Conservation (phyloP, 139 green algal species). For the Gonium pectorale region DNA sequence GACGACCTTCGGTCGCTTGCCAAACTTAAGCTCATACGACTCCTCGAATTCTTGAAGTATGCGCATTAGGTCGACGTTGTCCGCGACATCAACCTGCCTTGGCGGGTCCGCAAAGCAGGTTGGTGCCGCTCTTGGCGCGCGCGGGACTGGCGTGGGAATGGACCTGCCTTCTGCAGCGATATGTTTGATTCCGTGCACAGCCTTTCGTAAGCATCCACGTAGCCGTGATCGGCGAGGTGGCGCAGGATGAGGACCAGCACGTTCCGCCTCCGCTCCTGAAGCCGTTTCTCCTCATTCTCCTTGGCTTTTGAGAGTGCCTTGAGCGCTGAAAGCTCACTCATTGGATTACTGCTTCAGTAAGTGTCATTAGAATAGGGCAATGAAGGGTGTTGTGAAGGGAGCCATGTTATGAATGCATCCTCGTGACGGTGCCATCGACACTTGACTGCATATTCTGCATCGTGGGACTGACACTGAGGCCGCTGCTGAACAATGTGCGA, state of each 20-base stretch:
- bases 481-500: too few relatives aligned
- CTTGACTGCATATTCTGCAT: too few relatives aligned
- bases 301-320: slow-evolving; percentile 31
- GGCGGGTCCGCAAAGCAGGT: background rate
- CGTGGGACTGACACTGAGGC: too few relatives aligned
- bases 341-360: too few relatives aligned
- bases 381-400: too few relatives aligned
- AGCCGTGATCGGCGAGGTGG: slow-evolving; percentile 69
- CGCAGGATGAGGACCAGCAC: slow-evolving; percentile 72
- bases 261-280: slow-evolving; percentile 57
- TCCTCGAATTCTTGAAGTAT: slow-evolving; percentile 80
- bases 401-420: too few relatives aligned
- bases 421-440: too few relatives aligned
- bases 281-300: slow-evolving; percentile 56
- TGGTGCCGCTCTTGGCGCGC: background rate
- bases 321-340: slow-evolving; percentile 34
- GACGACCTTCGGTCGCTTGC: slow-evolving; percentile 69
- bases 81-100: slow-evolving; percentile 72
- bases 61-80: slow-evolving; percentile 73
- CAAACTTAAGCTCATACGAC: slow-evolving; percentile 71
- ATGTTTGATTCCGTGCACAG: slow-evolving; percentile 66
- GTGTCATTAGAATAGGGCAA: too few relatives aligned
- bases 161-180: slow-evolving; percentile 58
- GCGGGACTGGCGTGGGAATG: too few relatives aligned
- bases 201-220: slow-evolving; percentile 61